Conservation (phyloP, 352 stramenopile genomes). For the Phytophthora podocarpi region DNA sequence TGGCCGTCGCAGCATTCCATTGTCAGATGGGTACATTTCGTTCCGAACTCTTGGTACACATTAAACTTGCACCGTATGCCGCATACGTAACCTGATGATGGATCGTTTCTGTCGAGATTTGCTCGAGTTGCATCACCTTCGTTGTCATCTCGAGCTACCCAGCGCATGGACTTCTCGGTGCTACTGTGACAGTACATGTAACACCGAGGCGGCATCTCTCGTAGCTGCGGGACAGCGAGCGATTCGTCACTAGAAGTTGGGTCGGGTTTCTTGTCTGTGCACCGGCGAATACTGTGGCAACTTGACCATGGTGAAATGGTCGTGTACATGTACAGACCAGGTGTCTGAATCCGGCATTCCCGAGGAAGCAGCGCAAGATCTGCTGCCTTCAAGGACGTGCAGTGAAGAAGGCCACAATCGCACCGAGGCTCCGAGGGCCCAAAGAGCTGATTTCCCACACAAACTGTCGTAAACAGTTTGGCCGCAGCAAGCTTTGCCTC, state of each 20-base stretch:
- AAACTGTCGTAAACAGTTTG: conserved; percentile 1
- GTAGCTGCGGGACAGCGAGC: too few species aligned
- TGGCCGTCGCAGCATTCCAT: not conserved
- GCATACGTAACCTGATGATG: too few species aligned
- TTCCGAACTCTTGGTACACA: conserved; percentile 9
- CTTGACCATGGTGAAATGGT: too few species aligned
- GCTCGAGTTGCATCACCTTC: too few species aligned
- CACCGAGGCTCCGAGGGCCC: conserved; percentile 1
- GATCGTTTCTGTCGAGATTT: not conserved
- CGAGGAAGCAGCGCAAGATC: conserved; percentile 3
- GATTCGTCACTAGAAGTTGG: not conserved
- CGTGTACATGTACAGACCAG: not conserved
- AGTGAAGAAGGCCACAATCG: not conserved
- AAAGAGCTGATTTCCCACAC: too few species aligned
- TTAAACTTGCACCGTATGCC: too few species aligned
- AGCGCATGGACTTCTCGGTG: too few species aligned
- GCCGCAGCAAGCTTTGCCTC: not conserved
- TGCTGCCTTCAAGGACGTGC: too few species aligned
- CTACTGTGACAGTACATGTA: too few species aligned
- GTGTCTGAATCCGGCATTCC: not conserved
- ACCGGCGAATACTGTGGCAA: not conserved
- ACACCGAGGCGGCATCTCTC: too few species aligned
- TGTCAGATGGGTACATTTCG: conserved; percentile 10
- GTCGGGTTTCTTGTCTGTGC: not conserved
- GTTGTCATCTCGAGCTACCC: conserved; percentile 4